Base-by-base conservation (phyloP, 305 asterid species). In the Solanum hybrid region DNA sequence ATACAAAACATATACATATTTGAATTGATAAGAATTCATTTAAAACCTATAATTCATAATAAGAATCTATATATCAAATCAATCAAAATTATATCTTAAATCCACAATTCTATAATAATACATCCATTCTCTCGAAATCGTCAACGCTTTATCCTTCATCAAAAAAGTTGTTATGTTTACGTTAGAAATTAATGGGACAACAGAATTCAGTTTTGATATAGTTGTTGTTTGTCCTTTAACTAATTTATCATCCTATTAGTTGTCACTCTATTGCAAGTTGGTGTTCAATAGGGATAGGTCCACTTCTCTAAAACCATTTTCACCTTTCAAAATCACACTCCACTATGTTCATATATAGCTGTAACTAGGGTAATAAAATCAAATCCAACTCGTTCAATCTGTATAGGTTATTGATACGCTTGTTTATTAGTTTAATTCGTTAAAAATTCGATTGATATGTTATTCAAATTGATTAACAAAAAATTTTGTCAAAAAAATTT, bases 201-300 rank as follows among this genome's bases (percentile, higher is more conserved):
- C 85, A n/a, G 31, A 78, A 20, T 78, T 78, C 56, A 22, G 5
- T 76, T 32, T 76, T 76, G 81, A 76, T 79, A 36, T 79, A n/a
- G 86, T 81, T 81, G 37, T 81, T 81, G 3, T 40, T 81, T 81
- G 69, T 81, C 87, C 35, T 56, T 26, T 81, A 81, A 40, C 86
- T 42, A 27, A 42, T 81, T 40, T 26, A 40, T 42, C 27, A 81
- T 81, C 36, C 71, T 81, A 42, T 42, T 27, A 81, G 71, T 27
- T 42, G 86, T 81, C 87, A 42, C 71, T 7, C 12, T 42, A 20
- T 60, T 81, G 87, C 69, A 81, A 40, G 36, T 81, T 81, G 69
- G 16, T 81, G 87, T 79, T 12, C 86, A 79, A 79, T 79, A 38
- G 86, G 86, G 35, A 79, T 37, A 79, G 86, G 86, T 14, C 7